These are phyloP conservation scores for Gastrodia elata DNA, from an alignment of 106 monocot species.

Conservation along the genomic window DNA sequence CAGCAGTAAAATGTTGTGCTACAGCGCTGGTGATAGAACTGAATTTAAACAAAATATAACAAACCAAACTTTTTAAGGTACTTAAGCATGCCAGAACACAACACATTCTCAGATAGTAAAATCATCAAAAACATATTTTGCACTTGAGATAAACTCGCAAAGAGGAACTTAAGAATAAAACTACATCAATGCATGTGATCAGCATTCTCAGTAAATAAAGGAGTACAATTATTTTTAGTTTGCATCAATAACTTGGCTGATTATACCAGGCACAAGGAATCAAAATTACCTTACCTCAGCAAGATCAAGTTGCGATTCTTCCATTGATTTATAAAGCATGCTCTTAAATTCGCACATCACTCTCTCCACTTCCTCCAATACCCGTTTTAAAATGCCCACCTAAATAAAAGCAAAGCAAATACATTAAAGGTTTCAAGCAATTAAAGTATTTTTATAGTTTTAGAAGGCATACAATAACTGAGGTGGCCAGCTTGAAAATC, in stretches of 20 bases:
- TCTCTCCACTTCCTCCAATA: constrained; percentile 94
- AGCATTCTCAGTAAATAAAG: not conserved
- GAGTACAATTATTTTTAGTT: no score
- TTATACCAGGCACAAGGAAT: not conserved
- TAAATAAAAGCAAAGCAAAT: constrained; percentile 12
- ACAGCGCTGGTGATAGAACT: no score
- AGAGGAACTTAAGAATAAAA: not conserved
- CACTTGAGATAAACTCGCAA: not conserved
- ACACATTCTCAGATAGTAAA: not conserved
- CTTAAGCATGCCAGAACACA: not conserved
- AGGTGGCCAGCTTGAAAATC: not conserved
- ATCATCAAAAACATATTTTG: not conserved
- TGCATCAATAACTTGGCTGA: not conserved
- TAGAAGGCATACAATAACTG: not conserved
- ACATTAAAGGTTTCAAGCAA: not conserved
- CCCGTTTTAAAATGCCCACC: constrained; percentile 97
- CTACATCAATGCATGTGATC: not conserved
- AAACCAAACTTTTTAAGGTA: not conserved
- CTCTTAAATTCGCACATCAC: constrained; percentile 93
- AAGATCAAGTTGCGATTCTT: constrained; percentile 93
- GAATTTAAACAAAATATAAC: not conserved
- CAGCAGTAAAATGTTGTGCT: not conserved
- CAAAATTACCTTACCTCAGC: constrained; percentile 61
- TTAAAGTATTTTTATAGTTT: not conserved
- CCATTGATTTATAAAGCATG: constrained; percentile 96